A percentile compares a stretch with the other conserved stretches of the same genome.
Conservation (phyloP, 805 yeast genomes). For the Pichia nanzhaoensis region DNA sequence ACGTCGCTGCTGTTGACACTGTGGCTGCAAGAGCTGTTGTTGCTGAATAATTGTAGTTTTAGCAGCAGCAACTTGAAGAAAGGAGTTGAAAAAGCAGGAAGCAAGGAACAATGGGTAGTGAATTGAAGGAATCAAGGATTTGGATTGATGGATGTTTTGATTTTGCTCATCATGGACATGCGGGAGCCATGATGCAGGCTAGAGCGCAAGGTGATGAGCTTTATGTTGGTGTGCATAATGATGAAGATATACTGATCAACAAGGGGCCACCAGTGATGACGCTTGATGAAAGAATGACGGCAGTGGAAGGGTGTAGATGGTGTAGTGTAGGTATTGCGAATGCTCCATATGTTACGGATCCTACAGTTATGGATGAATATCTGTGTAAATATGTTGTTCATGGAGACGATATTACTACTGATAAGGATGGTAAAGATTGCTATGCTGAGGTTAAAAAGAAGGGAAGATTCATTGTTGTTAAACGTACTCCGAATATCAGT, state of each 20-base stretch:
- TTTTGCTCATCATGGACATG: slow-evolving; percentile 96
- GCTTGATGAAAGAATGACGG: slow-evolving; percentile 68
- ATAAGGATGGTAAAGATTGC: slow-evolving; percentile 92
- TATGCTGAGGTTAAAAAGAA: slow-evolving; percentile 75
- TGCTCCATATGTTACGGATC: slow-evolving; percentile 94
- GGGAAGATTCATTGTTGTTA: slow-evolving; percentile 87
- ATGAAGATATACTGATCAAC: slow-evolving; percentile 72
- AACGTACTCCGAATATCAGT: slow-evolving; percentile 87
- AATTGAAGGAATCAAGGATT: slow-evolving; percentile 38
- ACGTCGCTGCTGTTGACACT: too few species aligned
- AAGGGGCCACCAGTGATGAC: slow-evolving; percentile 96
- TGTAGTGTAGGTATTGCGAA: slow-evolving; percentile 57
- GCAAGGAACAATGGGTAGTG: background rate
- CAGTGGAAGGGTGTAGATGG: slow-evolving; percentile 92
- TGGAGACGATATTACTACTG: slow-evolving; percentile 97
- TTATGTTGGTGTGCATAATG: slow-evolving; percentile 86
- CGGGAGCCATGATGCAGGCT: slow-evolving; percentile 95
- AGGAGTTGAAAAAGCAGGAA: too few species aligned
- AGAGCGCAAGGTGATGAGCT: slow-evolving; percentile 71
- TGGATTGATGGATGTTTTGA: slow-evolving; percentile 99
- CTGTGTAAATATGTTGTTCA: slow-evolving; percentile 91
- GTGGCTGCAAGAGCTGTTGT: too few species aligned
- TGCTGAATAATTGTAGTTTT: too few species aligned
- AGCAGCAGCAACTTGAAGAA: too few species aligned
- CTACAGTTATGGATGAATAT: slow-evolving; percentile 64